These are phyloP conservation scores for Huntiella omanensis DNA, from an alignment of 2,329 filamentous ascomycete genomes.

Conservation along the genomic window DNA sequence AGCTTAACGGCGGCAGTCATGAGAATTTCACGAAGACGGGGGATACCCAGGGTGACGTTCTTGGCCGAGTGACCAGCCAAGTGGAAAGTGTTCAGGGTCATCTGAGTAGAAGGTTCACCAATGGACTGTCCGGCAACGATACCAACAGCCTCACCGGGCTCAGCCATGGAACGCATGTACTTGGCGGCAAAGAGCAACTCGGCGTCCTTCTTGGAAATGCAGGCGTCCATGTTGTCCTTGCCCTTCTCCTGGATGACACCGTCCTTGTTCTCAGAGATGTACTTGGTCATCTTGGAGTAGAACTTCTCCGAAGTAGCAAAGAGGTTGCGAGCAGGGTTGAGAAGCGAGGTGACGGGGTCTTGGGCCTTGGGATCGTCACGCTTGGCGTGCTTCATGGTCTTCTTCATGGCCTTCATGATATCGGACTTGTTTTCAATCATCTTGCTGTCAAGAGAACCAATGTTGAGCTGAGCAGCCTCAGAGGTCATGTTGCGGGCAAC, in stretches of 20 bases:
- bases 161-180: conserved; percentile 78
- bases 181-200: conserved; percentile 77
- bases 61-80: conserved; percentile 95
- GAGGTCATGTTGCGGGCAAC: conserved; percentile 71
- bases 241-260: conserved; percentile 28
- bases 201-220: conserved; percentile 50
- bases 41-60: conserved; percentile 97
- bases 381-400: conserved; percentile 53
- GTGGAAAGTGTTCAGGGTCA: conserved; percentile 99
- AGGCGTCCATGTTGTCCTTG: conserved; percentile 16
- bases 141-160: conserved; percentile 89
- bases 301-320: conserved; percentile 86
- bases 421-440: conserved; percentile 35
- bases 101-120: conserved; percentile 93
- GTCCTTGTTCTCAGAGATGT: conserved; percentile 59
- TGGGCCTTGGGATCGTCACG: conserved; percentile 35
- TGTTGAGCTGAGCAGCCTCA: conserved; percentile 56
- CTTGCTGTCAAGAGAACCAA: conserved; percentile 31
- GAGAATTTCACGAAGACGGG: conserved; percentile 86
- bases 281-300: conserved; percentile 51
- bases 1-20: conserved; percentile 91
- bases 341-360: conserved; percentile 57
- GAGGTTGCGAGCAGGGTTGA: conserved; percentile 57
- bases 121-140: conserved; percentile 94
- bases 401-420: conserved; percentile 63